phyloP scores from a whole-genome alignment of 2,329 filamentous ascomycete genomes.

The Paecilomyces sp. region DNA sequence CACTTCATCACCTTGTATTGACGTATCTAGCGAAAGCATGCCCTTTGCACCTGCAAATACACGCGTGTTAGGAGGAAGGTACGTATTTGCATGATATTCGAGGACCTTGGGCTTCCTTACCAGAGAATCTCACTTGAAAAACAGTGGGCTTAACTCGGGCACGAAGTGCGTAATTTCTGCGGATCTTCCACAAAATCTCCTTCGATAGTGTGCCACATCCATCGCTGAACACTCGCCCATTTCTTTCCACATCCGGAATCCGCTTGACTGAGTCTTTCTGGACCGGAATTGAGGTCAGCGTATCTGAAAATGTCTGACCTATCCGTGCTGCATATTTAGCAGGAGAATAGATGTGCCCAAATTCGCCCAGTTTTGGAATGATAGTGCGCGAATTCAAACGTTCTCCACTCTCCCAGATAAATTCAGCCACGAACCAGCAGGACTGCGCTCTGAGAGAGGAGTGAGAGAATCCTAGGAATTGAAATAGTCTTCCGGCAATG shows the following conservation, averaged over 20 bases:
- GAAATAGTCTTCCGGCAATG: constrained; percentile 57
- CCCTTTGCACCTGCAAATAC: constrained; percentile 54
- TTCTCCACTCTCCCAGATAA: constrained; percentile 23
- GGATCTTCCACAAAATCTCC: constrained; percentile 54
- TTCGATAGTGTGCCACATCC: constrained; percentile 69
- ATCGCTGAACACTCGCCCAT: constrained; percentile 62
- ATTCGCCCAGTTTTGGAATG: constrained; percentile 43
- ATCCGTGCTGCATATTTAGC: constrained; percentile 55
- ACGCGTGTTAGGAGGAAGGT: background rate
- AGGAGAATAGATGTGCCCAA: constrained; percentile 45
- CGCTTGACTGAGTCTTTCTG: constrained; percentile 10
- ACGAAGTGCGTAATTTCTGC: constrained; percentile 30
- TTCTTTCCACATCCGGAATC: constrained; percentile 20
- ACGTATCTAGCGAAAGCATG: constrained; percentile 64
- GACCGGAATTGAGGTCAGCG: constrained; percentile 55
- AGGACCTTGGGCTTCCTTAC: constrained; percentile 17
- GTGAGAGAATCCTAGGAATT: constrained; percentile 71
- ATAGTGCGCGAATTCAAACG: constrained; percentile 30
- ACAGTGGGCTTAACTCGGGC: constrained; percentile 16
- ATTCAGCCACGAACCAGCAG: constrained; percentile 53
- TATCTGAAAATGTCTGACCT: constrained; percentile 67
- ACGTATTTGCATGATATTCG: background rate
- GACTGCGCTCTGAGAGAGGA: constrained; percentile 67
- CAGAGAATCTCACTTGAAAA: constrained; percentile 67
- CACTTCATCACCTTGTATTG: constrained; percentile 52